Percentiles rank a stretch among this genome's conserved stretches.
phyloP scores from a whole-genome alignment of 2,329 filamentous ascomycete genomes.

The Aspergillus versicolor region DNA sequence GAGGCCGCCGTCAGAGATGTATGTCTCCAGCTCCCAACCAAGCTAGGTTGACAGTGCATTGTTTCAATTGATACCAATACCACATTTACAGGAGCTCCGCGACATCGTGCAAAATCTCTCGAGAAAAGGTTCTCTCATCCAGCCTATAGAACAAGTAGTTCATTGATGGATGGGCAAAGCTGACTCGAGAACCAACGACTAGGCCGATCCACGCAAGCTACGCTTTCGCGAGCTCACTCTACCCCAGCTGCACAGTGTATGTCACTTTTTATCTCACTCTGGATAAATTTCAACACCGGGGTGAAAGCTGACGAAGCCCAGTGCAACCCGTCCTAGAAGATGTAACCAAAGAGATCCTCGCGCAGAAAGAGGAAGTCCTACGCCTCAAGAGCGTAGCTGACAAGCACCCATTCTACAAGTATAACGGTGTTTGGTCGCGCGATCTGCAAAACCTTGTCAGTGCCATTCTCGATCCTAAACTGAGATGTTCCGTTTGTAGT shows the following conservation, averaged over 20 bases:
- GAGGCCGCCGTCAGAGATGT: constrained; percentile 78
- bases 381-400: constrained; percentile 73
- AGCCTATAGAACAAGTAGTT: background rate
- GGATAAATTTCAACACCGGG: background rate
- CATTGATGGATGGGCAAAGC: background rate
- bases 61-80: constrained; percentile 9
- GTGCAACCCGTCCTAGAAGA: constrained; percentile 68
- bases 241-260: constrained; percentile 67
- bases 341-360: constrained; percentile 67
- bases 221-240: constrained; percentile 86
- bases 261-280: constrained; percentile 25
- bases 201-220: constrained; percentile 76
- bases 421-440: constrained; percentile 83
- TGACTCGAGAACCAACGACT: constrained; percentile 4
- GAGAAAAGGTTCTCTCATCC: constrained; percentile 58
- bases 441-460: constrained; percentile 76
- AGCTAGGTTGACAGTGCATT: constrained; percentile 17
- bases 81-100: constrained; percentile 62
- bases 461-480: constrained; percentile 20
- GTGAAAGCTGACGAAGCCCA: constrained; percentile 34
- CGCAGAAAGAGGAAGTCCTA: constrained; percentile 68
- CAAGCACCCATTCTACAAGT: constrained; percentile 96
- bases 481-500: too few relatives aligned
- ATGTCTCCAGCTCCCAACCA: constrained; percentile 24
- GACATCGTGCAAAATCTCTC: constrained; percentile 80